phyloP scores from a whole-genome alignment of 495 filamentous ascomycete species.

The Talaromyces thailandensis region DNA sequence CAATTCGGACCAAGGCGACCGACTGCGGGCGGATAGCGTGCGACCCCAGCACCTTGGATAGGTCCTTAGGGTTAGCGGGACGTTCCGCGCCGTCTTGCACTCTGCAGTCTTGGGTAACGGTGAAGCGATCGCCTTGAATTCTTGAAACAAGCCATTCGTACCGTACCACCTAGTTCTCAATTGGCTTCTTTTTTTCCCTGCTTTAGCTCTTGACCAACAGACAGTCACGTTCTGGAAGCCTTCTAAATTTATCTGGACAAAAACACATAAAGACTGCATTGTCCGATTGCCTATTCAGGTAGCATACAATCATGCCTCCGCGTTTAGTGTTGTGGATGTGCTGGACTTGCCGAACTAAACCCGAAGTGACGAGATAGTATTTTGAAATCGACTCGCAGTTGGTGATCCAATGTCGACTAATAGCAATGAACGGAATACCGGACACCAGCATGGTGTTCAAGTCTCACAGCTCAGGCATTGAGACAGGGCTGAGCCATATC shows the following conservation, averaged over 20 bases:
- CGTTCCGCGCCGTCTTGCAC: not conserved
- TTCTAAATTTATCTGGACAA: not conserved
- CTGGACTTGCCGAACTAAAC: not conserved
- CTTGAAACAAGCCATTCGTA: not conserved
- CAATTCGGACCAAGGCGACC: not conserved
- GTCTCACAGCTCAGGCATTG: not conserved
- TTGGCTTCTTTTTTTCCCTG: not conserved
- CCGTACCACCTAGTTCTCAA: not conserved
- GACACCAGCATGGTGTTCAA: not conserved
- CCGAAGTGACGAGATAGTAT: not conserved
- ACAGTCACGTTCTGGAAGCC: not conserved
- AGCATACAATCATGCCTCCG: not conserved
- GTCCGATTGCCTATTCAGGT: not conserved
- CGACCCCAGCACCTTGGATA: not conserved
- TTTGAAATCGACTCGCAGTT: not conserved
- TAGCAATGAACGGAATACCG: not conserved
- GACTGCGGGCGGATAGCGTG: not conserved
- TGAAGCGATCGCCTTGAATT: not conserved
- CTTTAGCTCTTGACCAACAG: not conserved
- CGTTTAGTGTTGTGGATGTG: not conserved
- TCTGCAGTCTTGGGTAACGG: not conserved
- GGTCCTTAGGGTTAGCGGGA: not conserved
- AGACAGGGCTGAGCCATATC: not conserved
- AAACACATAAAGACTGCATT: not conserved
- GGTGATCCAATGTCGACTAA: not conserved